phyloP scores from a whole-genome alignment of 2,329 filamentous ascomycete genomes.

The Xylariales sp. region DNA sequence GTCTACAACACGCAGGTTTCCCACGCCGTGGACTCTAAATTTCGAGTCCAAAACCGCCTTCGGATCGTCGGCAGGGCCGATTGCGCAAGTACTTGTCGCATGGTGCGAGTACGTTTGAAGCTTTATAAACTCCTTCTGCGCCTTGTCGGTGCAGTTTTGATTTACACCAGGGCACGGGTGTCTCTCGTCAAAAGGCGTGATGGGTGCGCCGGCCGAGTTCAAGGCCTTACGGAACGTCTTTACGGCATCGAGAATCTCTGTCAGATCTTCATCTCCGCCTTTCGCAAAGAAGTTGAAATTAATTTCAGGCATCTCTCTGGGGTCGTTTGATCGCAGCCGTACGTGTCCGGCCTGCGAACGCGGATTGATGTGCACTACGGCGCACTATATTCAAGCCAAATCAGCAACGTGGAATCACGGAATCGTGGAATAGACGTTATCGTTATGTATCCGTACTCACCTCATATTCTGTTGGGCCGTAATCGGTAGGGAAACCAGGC shows the following conservation, averaged over 20 bases:
- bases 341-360: slow-evolving; percentile 72
- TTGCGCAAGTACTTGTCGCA: slow-evolving; percentile 64
- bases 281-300: slow-evolving; percentile 68
- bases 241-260: slow-evolving; percentile 55
- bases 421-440: neutral
- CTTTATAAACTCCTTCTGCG: slow-evolving; percentile 48
- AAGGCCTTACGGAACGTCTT: slow-evolving; percentile 46
- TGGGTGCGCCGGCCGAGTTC: slow-evolving; percentile 39
- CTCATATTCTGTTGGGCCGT: slow-evolving; percentile 40
- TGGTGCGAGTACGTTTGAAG: slow-evolving; percentile 66
- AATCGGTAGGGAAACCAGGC: slow-evolving; percentile 49
- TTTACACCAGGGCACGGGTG: slow-evolving; percentile 47
- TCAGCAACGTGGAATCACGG: slow-evolving; percentile 10
- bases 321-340: slow-evolving; percentile 68
- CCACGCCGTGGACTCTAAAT: slow-evolving; percentile 65
- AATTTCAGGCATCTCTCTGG: slow-evolving; percentile 71
- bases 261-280: slow-evolving; percentile 57
- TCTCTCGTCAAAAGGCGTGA: slow-evolving; percentile 46
- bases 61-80: slow-evolving; percentile 63
- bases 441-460: slow-evolving; percentile 11
- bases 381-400: slow-evolving; percentile 42
- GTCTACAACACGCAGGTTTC: slow-evolving; percentile 67
- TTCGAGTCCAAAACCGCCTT: slow-evolving; percentile 66
- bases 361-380: slow-evolving; percentile 56
- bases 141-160: slow-evolving; percentile 54